Evolutionary conservation across 2,329 filamentous ascomycete genomes (phyloP).

Genomic region (Alternaria panax): DNA sequence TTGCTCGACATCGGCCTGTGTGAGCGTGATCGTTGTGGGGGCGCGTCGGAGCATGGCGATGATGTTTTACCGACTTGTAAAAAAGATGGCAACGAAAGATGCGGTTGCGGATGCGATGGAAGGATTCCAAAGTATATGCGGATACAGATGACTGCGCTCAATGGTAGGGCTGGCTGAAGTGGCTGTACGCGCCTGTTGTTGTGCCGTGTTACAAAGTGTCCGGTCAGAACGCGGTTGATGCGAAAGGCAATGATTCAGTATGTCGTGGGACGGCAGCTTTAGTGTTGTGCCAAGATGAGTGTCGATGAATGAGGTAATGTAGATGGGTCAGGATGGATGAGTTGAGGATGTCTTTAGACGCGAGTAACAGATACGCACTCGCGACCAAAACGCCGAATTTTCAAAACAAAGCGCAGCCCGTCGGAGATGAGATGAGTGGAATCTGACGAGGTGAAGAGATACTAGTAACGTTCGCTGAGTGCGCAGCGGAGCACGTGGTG

Average conservation of each 20-base stretch:
- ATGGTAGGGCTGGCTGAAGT: background rate
- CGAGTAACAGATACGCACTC: background rate
- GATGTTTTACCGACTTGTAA: background rate
- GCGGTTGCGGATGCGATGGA: background rate
- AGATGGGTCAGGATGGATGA: background rate
- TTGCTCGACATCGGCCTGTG: conserved; percentile 72
- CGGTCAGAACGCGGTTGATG: background rate
- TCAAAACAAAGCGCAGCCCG: background rate
- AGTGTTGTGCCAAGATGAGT: background rate
- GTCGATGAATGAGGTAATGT: background rate
- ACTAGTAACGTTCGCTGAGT: background rate
- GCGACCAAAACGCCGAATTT: background rate
- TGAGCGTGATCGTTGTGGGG: conserved; percentile 72
- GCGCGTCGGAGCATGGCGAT: conserved; percentile 69
- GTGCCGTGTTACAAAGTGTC: background rate
- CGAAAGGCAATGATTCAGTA: background rate
- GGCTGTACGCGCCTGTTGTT: background rate
- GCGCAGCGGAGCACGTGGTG: conserved; percentile 22
- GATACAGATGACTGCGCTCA: background rate
- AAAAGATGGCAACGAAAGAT: background rate
- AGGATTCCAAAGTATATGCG: background rate
- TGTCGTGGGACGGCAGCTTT: background rate
- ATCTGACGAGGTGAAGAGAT: background rate
- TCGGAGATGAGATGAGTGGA: conserved; percentile 1
- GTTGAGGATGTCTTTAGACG: background rate